Evolutionary conservation across 2,329 filamentous ascomycete genomes (phyloP).

Genomic region (Trichoderma endophyticum): DNA sequence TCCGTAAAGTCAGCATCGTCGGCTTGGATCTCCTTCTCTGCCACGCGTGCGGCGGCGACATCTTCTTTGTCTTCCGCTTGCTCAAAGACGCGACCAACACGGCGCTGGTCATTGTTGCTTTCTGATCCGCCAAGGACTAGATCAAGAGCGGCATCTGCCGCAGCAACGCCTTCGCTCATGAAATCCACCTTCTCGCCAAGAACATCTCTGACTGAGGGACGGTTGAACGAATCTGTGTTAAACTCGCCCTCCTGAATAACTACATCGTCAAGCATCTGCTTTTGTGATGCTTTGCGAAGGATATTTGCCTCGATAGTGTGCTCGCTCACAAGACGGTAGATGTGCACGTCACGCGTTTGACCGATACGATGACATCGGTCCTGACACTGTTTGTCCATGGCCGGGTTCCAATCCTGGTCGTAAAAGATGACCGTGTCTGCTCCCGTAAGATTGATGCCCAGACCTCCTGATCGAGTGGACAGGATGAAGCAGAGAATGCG

Average conservation of each 20-base stretch:
- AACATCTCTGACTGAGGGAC: slow-evolving; percentile 68
- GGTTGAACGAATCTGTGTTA: slow-evolving; percentile 93
- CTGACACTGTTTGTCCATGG: slow-evolving; percentile 99
- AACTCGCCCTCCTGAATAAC: slow-evolving; percentile 98
- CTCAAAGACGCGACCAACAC: slow-evolving; percentile 71
- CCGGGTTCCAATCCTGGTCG: slow-evolving; percentile 98
- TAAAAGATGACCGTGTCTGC: slow-evolving; percentile 99
- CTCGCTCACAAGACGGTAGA: slow-evolving; percentile 89
- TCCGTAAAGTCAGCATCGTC: slow-evolving; percentile 85
- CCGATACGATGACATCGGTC: slow-evolving; percentile 96
- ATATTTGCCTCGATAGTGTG: slow-evolving; percentile 98
- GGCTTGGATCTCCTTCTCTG: slow-evolving; percentile 83
- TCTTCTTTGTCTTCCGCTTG: slow-evolving; percentile 92
- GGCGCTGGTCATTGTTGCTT: slow-evolving; percentile 58
- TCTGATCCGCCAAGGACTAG: slow-evolving; percentile 69
- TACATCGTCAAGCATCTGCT: slow-evolving; percentile 95
- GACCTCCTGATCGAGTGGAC: slow-evolving; percentile 86
- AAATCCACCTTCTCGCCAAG: slow-evolving; percentile 57
- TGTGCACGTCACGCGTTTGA: slow-evolving; percentile 95
- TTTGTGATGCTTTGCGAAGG: slow-evolving; percentile 91
- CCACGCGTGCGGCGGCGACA: slow-evolving; percentile 78
- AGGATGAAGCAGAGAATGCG: slow-evolving; percentile 94
- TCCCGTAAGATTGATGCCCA: slow-evolving; percentile 94
- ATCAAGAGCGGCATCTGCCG: slow-evolving; percentile 80
- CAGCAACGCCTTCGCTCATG: slow-evolving; percentile 54